Base-by-base conservation (phyloP, 306 rosid genomes). In the Sicyos baderoa region DNA sequence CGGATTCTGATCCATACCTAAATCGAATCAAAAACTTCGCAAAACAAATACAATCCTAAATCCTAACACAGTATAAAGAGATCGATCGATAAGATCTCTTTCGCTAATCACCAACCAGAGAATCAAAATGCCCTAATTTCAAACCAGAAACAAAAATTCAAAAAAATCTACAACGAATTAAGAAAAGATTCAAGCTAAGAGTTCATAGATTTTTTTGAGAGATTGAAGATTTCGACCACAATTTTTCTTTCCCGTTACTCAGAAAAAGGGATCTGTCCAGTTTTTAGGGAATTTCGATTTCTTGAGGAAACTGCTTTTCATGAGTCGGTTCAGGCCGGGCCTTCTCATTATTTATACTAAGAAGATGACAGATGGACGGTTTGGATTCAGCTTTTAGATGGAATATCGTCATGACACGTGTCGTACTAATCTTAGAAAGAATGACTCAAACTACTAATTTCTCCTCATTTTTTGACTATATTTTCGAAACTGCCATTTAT, bases 1-100 rank as follows among this genome's bases (percentile, higher is more conserved):
- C 78, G 75, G 74, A 9, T 29, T 29, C 35, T 29, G 35, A 29
- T 29, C 35, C 35, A 29, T 29, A 29, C 35, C 35, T 29, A 29
- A 29, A 29, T 29, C 4, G 35, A 29, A 29, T 29, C 35, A 3
- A 29, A 29, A 29, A 29, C 35, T 29, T 29, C 4, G 35, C 35
- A 29, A 29, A 29, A 29, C 0, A 44, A 62, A 63, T 11, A 42
- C 19, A 29, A 29, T 29, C 35, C 35, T 29, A 29, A 42, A 63
- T 29, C 69, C 69, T 18, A 63, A 18, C 0, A 37, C 21, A 40
- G 44, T 19, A 65, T n/a, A n/a, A n/a, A n/a, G 21, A 65, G 40
- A 64, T 64, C 53, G 52, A 19, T 3, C 54, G 54, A 65, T 45
- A 45, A 44, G 6, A 29, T 29, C 35, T 29, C 35, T 29, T 0